These are phyloP conservation scores for Fistulifera pelliculosa DNA, from an alignment of 108 stramenopile species.

Conservation along the genomic window DNA sequence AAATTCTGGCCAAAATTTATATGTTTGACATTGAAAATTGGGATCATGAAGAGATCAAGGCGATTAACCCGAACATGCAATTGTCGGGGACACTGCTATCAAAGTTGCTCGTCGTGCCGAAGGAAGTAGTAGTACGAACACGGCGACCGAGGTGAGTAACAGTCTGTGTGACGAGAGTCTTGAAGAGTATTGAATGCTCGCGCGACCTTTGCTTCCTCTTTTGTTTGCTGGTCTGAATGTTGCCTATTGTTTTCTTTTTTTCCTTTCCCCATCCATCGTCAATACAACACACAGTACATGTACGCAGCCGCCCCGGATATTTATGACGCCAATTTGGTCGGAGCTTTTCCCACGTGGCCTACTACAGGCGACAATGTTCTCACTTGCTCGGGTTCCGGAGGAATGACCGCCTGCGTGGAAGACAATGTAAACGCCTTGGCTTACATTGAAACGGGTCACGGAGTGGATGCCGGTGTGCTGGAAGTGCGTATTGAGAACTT, in stretches of 20 bases:
- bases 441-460: slow-evolving; percentile 81
- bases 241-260: slow-evolving; percentile 3
- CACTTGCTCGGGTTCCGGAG: slow-evolving; percentile 35
- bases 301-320: slow-evolving; percentile 36
- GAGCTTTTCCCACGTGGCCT: slow-evolving; percentile 34
- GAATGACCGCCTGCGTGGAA: slow-evolving; percentile 55
- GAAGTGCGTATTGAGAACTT: slow-evolving; percentile 68
- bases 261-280: neutral
- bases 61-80: slow-evolving; percentile 26
- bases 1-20: slow-evolving; percentile 65
- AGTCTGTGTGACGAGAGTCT: too few species aligned
- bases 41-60: slow-evolving; percentile 48
- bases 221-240: neutral
- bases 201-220: neutral
- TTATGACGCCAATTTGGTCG: slow-evolving; percentile 55
- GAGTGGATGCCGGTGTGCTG: slow-evolving; percentile 41
- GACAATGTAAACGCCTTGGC: slow-evolving; percentile 62
- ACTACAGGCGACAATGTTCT: too few species aligned
- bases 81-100: slow-evolving; percentile 25
- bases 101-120: slow-evolving; percentile 56
- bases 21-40: slow-evolving; percentile 62
- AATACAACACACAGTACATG: slow-evolving; percentile 25
- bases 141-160: slow-evolving; percentile 37
- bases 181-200: too few species aligned
- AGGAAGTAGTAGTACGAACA: slow-evolving; percentile 60